Conservation (phyloP, 164 flowering plant species). For the Aristolochia contorta region DNA sequence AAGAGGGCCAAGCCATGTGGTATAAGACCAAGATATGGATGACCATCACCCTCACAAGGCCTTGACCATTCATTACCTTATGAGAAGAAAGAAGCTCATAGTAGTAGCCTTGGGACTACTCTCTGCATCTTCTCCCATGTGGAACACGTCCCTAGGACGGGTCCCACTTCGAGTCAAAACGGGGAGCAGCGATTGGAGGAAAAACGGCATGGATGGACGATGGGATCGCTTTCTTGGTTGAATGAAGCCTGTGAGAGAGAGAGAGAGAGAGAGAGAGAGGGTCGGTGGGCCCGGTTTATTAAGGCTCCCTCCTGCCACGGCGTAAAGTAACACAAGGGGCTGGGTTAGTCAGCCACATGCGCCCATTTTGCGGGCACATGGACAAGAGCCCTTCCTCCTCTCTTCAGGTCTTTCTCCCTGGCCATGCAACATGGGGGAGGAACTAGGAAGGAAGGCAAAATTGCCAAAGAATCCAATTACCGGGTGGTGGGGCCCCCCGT, state of each 20-base stretch:
- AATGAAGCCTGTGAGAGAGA: not conserved
- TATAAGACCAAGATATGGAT: too few species aligned
- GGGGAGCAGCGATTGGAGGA: too few species aligned
- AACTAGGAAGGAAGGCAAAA: not conserved
- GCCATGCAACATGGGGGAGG: not conserved
- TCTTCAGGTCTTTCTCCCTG: not conserved
- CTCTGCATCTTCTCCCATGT: too few species aligned
- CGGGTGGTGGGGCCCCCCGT: slow-evolving; percentile 1
- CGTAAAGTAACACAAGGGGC: not conserved
- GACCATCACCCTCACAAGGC: too few species aligned
- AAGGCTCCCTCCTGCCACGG: not conserved
- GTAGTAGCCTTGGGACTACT: too few species aligned
- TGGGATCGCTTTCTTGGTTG: not conserved
- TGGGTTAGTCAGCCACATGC: slow-evolving; percentile 4
- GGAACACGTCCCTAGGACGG: too few species aligned
- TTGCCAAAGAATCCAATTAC: slow-evolving; percentile 3
- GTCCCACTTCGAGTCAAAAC: too few species aligned
- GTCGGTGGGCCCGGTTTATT: too few species aligned
- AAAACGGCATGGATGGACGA: not conserved
- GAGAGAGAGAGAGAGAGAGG: too few species aligned
- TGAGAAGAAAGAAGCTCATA: too few species aligned
- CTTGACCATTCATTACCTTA: too few species aligned
- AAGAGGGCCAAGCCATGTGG: too few species aligned
- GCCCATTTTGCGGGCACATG: slow-evolving; percentile 7
- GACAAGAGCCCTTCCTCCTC: not conserved